Evolutionary conservation across 768 basidiomycete species (phyloP), one percentile per base, ranked within the genome.

Genomic region (Porphyrellus cyaneotinctus): DNA sequence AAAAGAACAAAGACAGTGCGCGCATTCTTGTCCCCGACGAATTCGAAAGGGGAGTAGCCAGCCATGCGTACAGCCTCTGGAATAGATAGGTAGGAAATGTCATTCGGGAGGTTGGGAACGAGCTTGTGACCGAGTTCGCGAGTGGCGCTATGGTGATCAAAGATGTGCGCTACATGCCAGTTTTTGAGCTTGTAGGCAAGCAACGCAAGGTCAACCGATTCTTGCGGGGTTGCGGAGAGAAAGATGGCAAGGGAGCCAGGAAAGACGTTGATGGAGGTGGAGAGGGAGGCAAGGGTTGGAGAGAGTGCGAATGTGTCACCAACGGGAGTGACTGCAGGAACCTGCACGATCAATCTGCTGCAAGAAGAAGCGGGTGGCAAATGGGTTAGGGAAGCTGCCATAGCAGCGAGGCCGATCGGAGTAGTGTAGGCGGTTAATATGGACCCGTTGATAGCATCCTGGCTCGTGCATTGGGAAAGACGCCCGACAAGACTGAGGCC

Each of bases 201-300:
- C 24, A 80, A 63, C 3, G 93, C 81, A 50, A 92, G 80, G 62
- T 91, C 87, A 43, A 85, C 79, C 15, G 88, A 77, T 67, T 97
- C 91, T 58, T 88, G 86, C 1, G 92, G 83, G 4, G 88, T 85
- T 3, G 91, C 84, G 35, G 93, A 95, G 50, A 95, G 77, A 44
- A 97, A 71, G 37, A 97, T 77, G 15, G 84, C 78, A 48, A 88
- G 75, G 50, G 81, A 76, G 51, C 84, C 79, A 3, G 85, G 83
- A 24, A 95, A 71, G 47, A 84, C 71, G 14, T 76, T 66, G 58
- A 86, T 76, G 14, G 80, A 71, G 7, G 84, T 76, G 24, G 82
- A 77, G 52, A 93, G 75, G 0, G 83, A 72, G 15, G 86, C 80
- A 51, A 95, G 78, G 1, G 89, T 85, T n/a, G 94, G 86, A 1